phyloP scores from a whole-genome alignment of 352 stramenopile genomes.

The Phytophthora litchii region DNA sequence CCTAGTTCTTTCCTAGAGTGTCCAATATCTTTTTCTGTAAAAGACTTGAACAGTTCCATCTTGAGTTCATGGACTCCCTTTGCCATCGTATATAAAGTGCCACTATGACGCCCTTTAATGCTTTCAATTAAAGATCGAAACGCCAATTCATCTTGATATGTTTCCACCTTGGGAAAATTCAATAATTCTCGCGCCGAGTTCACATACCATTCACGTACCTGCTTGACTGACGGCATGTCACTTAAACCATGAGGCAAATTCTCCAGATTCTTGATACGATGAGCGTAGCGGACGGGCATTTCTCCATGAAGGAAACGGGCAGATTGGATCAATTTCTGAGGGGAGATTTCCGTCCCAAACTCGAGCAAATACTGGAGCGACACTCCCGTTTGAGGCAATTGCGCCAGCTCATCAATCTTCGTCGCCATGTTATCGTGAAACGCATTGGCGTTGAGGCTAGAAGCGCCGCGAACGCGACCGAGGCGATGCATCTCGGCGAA shows the following conservation, averaged over 20 bases:
- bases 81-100: slow-evolving; percentile 99
- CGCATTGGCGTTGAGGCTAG: slow-evolving; percentile 15
- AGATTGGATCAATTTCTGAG: slow-evolving; percentile 89
- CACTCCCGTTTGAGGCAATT: slow-evolving; percentile 82
- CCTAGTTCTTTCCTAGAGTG: slow-evolving; percentile 58
- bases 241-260: slow-evolving; percentile 94
- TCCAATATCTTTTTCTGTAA: slow-evolving; percentile 47
- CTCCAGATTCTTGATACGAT: slow-evolving; percentile 95
- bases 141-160: slow-evolving; percentile 84
- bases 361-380: slow-evolving; percentile 90
- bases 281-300: slow-evolving; percentile 97
- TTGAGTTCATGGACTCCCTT: slow-evolving; percentile 98
- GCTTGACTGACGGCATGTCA: slow-evolving; percentile 93
- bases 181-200: slow-evolving; percentile 96
- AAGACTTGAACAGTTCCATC: slow-evolving; percentile 81
- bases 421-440: slow-evolving; percentile 57
- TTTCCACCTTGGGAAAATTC: slow-evolving; percentile 84
- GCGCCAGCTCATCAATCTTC: slow-evolving; percentile 73
- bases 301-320: slow-evolving; percentile 98
- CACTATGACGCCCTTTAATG: slow-evolving; percentile 97
- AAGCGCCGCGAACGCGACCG: slow-evolving; percentile 5
- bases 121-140: slow-evolving; percentile 96
- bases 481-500: slow-evolving; percentile 35
- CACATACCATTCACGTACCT: slow-evolving; percentile 98
- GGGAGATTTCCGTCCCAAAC: slow-evolving; percentile 82